Evolutionary conservation across 1,139 yeast genomes (phyloP).

Genomic region (Yamadazyma diddensiae): DNA sequence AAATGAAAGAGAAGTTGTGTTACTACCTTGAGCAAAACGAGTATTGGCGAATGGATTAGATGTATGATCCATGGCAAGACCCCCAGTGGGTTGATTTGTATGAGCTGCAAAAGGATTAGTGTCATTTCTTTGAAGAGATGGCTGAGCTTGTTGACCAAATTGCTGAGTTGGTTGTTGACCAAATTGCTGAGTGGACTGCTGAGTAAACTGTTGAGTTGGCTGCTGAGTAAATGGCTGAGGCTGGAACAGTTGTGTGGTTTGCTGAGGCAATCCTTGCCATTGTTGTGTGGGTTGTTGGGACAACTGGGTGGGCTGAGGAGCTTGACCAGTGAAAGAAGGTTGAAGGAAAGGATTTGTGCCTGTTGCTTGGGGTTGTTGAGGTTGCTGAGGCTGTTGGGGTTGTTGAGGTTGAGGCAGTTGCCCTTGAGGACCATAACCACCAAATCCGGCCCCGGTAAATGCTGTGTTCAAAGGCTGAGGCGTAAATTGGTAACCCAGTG

Average conservation of each 20-base stretch:
- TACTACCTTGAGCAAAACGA: constrained; percentile 32
- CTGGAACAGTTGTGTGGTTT: constrained; percentile 15
- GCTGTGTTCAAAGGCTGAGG: constrained; percentile 21
- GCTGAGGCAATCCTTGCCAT: constrained; percentile 15
- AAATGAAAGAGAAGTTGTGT: constrained; percentile 37
- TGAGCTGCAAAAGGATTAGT: constrained; percentile 43
- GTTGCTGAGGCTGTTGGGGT: constrained; percentile 18
- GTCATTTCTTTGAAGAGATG: constrained; percentile 23
- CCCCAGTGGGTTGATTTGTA: constrained; percentile 11
- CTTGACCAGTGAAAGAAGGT: constrained; percentile 7
- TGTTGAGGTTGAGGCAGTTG: constrained; percentile 7
- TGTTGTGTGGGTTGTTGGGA: constrained; percentile 18
- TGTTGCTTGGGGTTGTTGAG: constrained; percentile 21
- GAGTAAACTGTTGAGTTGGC: constrained; percentile 18
- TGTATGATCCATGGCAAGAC: constrained; percentile 1
- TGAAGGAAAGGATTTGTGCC: constrained; percentile 29
- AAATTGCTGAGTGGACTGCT: constrained; percentile 11
- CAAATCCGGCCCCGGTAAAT: constrained; percentile 58
- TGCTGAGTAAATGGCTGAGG: constrained; percentile 12
- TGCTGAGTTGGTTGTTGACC: constrained; percentile 12
- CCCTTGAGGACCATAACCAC: constrained; percentile 43
- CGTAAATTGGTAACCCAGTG: not conserved
- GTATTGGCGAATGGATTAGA: constrained; percentile 50
- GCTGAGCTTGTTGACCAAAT: constrained; percentile 5
- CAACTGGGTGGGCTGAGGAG: constrained; percentile 9